Base-by-base conservation (phyloP, 2,329 filamentous ascomycete genomes). In the Aspergillus sclerotialis region DNA sequence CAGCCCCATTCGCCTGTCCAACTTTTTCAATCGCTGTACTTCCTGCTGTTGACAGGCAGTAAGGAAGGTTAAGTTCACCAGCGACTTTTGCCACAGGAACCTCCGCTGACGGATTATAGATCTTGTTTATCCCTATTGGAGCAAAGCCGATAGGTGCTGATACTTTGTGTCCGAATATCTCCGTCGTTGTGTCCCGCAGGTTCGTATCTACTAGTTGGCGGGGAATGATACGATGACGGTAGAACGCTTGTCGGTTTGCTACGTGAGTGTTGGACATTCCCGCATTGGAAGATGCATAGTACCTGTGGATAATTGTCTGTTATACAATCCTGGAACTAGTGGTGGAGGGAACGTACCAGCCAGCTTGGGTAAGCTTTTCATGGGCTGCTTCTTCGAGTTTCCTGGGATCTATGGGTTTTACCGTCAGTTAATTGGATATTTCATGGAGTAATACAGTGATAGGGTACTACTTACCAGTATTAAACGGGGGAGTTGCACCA, bases 121-220 rank as follows among this genome's bases (percentile, higher is more conserved):
- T 82, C 41, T 73, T 72, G 60, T 82, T 80, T 45, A 82, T 80
- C 4, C 78, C 77, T 17, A 81, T 72, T 0, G 77, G 76, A 0
- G 77, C 73, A 47, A 82, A 78, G n/a, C 75, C 76, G 32, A 82
- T 73, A 0, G 78, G 77, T 0, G 75, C 76, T 2, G 69, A 63
- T 10, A 76, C 70, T 31, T 67, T 65, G 52, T 80, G 73, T 10
- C 76, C 73, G 53, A 80, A 82, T 40, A 82, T 75, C 4, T 59
- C 61, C 9, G 74, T 74, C 2, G 59, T 57, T 1, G 74, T 78
- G 46, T 80, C 75, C 24, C 76, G 70, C 19, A 55, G 56, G 48
- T 75, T 77, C 6, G 73, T 80, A 55, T 81, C 75, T 27, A 79
- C 68, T 1, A 82, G 69, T 63, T 73, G 75, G 28, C 70, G 69